These are phyloP conservation scores for Ilex aquifolium DNA, from an alignment of 257 asterid genomes.

Conservation along the genomic window DNA sequence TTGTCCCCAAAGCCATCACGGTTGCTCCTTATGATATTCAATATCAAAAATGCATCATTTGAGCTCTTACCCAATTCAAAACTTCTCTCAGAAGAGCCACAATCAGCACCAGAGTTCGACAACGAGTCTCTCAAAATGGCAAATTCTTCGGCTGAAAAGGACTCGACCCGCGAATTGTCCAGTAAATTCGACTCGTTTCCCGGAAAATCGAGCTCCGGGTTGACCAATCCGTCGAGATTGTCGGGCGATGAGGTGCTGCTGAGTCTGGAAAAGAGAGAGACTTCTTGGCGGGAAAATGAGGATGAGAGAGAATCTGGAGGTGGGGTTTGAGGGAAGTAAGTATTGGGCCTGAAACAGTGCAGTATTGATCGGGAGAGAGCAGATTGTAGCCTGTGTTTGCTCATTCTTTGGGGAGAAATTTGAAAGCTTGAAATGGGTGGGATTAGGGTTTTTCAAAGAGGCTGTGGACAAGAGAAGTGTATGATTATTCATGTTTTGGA, in stretches of 20 bases:
- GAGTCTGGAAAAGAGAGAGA: constrained; percentile 28
- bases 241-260: constrained; percentile 19
- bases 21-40: constrained; percentile 29
- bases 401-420: too few relatives aligned
- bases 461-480: too few relatives aligned
- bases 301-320: constrained; percentile 17
- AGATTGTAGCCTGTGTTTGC: too few relatives aligned
- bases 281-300: constrained; percentile 2
- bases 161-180: constrained; percentile 17
- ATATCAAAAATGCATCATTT: constrained; percentile 41
- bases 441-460: too few relatives aligned
- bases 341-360: too few relatives aligned
- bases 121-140: constrained; percentile 44
- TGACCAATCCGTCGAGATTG: constrained; percentile 24
- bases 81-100: constrained; percentile 27
- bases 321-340: constrained; percentile 19
- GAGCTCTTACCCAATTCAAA: constrained; percentile 38
- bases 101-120: constrained; percentile 6
- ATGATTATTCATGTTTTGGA: too few relatives aligned
- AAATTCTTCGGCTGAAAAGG: constrained; percentile 45
- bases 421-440: too few relatives aligned
- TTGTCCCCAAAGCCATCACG: constrained; percentile 64
- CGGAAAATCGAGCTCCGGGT: constrained; percentile 19
- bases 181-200: constrained; percentile 21
- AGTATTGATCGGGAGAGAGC: too few relatives aligned